Conservation (phyloP, 441 rosid species). For the Adansonia grandidieri region DNA sequence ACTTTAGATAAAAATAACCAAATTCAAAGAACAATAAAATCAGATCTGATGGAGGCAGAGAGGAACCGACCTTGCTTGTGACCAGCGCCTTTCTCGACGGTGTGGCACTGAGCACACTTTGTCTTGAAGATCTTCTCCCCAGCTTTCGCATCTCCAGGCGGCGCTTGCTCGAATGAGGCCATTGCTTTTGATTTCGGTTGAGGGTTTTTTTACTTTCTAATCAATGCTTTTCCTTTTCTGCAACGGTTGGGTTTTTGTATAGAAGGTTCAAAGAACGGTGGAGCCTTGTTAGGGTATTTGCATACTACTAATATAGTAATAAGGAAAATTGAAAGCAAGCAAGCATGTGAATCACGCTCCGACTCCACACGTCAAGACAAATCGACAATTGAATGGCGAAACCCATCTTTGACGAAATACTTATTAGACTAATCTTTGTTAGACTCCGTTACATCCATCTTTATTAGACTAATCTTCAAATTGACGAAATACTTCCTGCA, state of each 20-base stretch:
- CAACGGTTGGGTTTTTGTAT: not conserved
- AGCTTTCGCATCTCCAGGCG: slow-evolving; percentile 40
- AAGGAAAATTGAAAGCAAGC: not conserved
- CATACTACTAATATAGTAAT: not conserved
- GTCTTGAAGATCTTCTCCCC: slow-evolving; percentile 59
- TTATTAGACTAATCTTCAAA: too few species aligned
- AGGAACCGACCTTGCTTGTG: slow-evolving; percentile 50
- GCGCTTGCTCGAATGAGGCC: slow-evolving; percentile 50
- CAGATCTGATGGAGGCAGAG: not conserved
- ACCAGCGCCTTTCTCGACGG: slow-evolving; percentile 45
- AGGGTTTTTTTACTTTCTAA: not conserved
- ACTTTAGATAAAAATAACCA: not conserved
- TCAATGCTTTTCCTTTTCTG: not conserved
- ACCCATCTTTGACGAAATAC: not conserved
- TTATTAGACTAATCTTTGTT: too few species aligned
- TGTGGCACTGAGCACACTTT: slow-evolving; percentile 40
- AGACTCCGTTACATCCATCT: too few species aligned
- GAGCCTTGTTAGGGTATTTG: slow-evolving; percentile 14
- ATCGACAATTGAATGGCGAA: not conserved
- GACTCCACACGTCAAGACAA: not conserved
- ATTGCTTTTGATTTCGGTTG: slow-evolving; percentile 20
- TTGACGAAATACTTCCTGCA: too few species aligned
- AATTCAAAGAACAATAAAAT: not conserved
- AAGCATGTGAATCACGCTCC: slow-evolving; percentile 7
- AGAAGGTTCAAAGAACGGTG: not conserved